Percentiles rank a stretch among this genome's conserved stretches.
phyloP scores from a whole-genome alignment of 108 stramenopile species.

The Nitzschia sp. region DNA sequence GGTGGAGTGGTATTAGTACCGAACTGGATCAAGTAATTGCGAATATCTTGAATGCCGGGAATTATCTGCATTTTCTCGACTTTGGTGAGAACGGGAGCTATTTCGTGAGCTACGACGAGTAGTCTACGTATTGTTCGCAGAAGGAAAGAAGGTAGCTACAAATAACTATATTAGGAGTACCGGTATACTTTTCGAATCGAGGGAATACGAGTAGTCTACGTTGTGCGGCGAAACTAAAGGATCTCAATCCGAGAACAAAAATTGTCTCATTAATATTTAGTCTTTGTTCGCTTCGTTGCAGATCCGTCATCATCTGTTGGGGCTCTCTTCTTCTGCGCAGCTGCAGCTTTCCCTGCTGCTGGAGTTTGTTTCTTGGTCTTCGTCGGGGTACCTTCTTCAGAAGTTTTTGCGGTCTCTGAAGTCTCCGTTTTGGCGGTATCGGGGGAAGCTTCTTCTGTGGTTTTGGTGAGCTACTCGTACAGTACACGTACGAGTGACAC shows the following conservation, averaged over 20 bases:
- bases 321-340: conserved; percentile 14
- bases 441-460: too few species aligned
- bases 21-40: conserved; percentile 56
- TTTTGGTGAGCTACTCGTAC: too few species aligned
- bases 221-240: background rate
- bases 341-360: background rate
- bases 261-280: too few species aligned
- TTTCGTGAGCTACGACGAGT: conserved; percentile 62
- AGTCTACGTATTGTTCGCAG: background rate
- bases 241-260: too few species aligned
- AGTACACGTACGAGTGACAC: too few species aligned
- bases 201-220: background rate
- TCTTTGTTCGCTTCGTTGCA: background rate
- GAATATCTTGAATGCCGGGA: conserved; percentile 46
- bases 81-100: conserved; percentile 77
- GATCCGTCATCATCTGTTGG: background rate
- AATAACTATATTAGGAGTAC: background rate
- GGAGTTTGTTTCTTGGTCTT: background rate
- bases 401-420: background rate
- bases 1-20: conserved; percentile 75
- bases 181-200: background rate
- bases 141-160: background rate
- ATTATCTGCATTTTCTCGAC: conserved; percentile 59
- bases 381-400: background rate
- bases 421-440: background rate